Base-by-base conservation (phyloP, 2,329 filamentous ascomycete genomes). In the Aurifilum marmelostoma region DNA sequence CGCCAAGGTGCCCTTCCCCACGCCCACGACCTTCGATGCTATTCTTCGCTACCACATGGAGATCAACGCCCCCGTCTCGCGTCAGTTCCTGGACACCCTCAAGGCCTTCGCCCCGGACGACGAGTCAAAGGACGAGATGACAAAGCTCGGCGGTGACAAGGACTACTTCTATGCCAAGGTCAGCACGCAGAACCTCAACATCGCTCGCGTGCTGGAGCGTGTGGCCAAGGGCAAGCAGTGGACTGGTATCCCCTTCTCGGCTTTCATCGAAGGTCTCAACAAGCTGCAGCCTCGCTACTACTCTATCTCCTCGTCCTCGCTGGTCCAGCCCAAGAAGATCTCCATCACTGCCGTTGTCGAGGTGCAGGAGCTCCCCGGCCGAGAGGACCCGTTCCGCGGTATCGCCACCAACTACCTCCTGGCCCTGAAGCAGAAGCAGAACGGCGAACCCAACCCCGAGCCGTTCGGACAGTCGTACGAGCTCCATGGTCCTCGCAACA, bases 241-340 rank as follows among this genome's bases (percentile, higher is more conserved):
- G 92, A 84, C 88, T 67, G 90, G 89, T 67, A 89, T 97, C 67
- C 97, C 96, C 21, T 98, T 99, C 83, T 97, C 96, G 11, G 90
- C 94, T 75, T 90, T 98, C 75, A 94, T 99, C 73, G 96, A 99
- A 84, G 92, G 93, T 73, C 81, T 99, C 71, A 92, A 90, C 81
- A 98, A 97, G 85, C 89, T 99, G 68, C 96, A 99, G 80, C 95
- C 96, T 52, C 93, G 96, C 63, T 99, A 98, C 86, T 99, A 99
- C 84, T 99, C 97, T 63, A 99, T 99, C 80, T 99, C 96, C 2
- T 99, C 97, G 1, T 98, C 96, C 0, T 97, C 96, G 8, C 80
- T 94, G 11, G 94, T 97, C 21, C 94, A 99, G 78, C 94, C 96
- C 78, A 91, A 97, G 81, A 95, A 94, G 83, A 94, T 99, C 73